Evolutionary conservation across 176 grass and related monocot genomes (phyloP), one percentile per base, ranked within the genome.

Genomic region (Avena atlantica): DNA sequence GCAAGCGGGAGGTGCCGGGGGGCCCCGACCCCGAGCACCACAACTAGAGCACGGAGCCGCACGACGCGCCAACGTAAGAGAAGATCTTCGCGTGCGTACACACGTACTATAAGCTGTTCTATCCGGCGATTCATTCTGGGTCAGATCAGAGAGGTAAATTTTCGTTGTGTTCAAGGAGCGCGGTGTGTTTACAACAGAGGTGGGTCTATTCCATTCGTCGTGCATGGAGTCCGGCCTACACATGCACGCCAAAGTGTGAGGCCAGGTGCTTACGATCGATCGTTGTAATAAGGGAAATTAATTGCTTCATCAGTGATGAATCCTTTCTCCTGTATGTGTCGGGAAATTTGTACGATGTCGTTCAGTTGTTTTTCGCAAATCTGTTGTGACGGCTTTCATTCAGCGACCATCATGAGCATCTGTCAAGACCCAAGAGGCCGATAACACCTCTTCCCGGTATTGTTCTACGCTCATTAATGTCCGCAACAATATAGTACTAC

Each of bases 1-100:
- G 40, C 70, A 96, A 96, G 85, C 90, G 87, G 83, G 74, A 73
- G 71, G 95, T 93, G 51, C 95, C 92, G 0, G 88, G 95, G 19
- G 92, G 95, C 25, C 95, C 95, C 2, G 90, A 97, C 78, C 95
- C 92, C 0, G 86, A 91, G 75, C 92, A 97, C 84, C 95, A 97
- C 81, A 70, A 45, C 78, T 92, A 91, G 87, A 44, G 19, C 1
- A 1, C 40, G 59, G 21, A 25, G 58, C 13, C 42, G 36, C 78
- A 21, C 20, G 37, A 47, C 12, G n/a, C n/a, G 69, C 40, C 70
- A 11, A 73, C 70, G 20, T 45, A 27, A 21, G n/a, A 80, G 37
- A 58, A n/a, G 9, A 53, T 76, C 14, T 50, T 50, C 49, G 47
- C 47, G 47, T 78, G 42, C 31, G 14, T 42, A 42, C 24, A 4